A percentile compares a stretch with the other conserved stretches of the same genome.
These are phyloP conservation scores for Mycosarcoma maydis DNA, from an alignment of 1,284 basidiomycete species.

Conservation along the genomic window DNA sequence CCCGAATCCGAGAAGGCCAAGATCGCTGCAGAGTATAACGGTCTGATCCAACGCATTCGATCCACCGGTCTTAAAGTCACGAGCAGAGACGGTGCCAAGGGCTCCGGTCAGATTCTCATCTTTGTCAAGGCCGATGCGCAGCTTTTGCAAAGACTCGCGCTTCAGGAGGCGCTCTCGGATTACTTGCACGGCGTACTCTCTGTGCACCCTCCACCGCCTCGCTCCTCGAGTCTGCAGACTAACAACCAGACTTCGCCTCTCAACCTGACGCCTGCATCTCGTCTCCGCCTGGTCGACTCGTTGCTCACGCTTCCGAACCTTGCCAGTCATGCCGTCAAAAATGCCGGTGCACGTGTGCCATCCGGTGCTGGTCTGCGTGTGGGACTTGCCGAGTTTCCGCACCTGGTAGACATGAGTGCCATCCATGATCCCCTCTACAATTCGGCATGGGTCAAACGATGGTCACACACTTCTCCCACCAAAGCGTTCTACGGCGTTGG, in stretches of 20 bases:
- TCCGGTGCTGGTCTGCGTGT: slow-evolving; percentile 54
- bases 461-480: slow-evolving; percentile 46
- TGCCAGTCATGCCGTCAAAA: slow-evolving; percentile 17
- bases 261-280: slow-evolving; percentile 48
- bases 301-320: slow-evolving; percentile 48
- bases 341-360: slow-evolving; percentile 17
- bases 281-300: slow-evolving; percentile 53
- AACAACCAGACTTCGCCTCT: not conserved
- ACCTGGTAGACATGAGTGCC: slow-evolving; percentile 61
- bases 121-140: slow-evolving; percentile 54
- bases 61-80: slow-evolving; percentile 54
- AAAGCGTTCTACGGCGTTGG: slow-evolving; percentile 48
- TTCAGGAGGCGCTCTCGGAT: slow-evolving; percentile 50
- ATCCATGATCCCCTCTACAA: slow-evolving; percentile 63
- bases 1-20: slow-evolving; percentile 26
- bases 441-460: slow-evolving; percentile 56
- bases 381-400: slow-evolving; percentile 50
- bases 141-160: slow-evolving; percentile 28
- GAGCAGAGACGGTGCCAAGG: slow-evolving; percentile 41
- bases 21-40: slow-evolving; percentile 46
- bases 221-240: slow-evolving; percentile 28
- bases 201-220: slow-evolving; percentile 28
- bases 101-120: slow-evolving; percentile 48
- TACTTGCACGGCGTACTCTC: slow-evolving; percentile 59
- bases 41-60: slow-evolving; percentile 39